These are phyloP conservation scores for Thelonectria discophora DNA, from an alignment of 2,329 filamentous ascomycete species.

Conservation along the genomic window DNA sequence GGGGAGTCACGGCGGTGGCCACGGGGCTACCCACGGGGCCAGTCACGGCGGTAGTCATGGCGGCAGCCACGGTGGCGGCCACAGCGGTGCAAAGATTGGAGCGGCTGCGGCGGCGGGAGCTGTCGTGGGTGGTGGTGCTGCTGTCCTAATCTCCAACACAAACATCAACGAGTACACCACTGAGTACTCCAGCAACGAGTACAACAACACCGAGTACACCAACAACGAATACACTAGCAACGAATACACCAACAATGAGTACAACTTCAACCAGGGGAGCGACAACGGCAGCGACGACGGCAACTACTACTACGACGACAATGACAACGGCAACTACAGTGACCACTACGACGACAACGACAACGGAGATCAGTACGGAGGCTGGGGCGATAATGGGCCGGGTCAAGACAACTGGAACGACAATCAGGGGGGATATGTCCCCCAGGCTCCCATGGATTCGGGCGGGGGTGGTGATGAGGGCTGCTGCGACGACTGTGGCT, in stretches of 20 bases:
- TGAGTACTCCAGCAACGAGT: not conserved
- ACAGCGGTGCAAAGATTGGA: not conserved
- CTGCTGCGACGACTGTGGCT: no score
- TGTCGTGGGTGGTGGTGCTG: not conserved
- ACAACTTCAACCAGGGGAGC: not conserved
- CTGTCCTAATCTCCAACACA: not conserved
- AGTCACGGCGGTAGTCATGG: no score
- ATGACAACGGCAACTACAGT: not conserved
- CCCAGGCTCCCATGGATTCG: not conserved
- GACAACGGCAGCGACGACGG: not conserved
- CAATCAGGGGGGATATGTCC: not conserved
- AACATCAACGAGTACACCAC: not conserved
- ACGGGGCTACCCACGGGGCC: not conserved
- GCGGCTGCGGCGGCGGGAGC: not conserved
- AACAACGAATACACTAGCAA: not conserved
- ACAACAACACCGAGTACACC: not conserved
- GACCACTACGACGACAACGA: not conserved
- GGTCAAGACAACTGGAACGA: not conserved
- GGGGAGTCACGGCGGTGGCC: not conserved
- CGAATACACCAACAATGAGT: not conserved
- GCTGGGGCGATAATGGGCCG: not conserved
- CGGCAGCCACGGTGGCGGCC: not conserved
- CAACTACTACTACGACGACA: not conserved
- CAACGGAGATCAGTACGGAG: not conserved
- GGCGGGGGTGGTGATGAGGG: no score